These are phyloP conservation scores for Puccinia horiana DNA, from an alignment of 1,284 basidiomycete genomes.

Conservation along the genomic window DNA sequence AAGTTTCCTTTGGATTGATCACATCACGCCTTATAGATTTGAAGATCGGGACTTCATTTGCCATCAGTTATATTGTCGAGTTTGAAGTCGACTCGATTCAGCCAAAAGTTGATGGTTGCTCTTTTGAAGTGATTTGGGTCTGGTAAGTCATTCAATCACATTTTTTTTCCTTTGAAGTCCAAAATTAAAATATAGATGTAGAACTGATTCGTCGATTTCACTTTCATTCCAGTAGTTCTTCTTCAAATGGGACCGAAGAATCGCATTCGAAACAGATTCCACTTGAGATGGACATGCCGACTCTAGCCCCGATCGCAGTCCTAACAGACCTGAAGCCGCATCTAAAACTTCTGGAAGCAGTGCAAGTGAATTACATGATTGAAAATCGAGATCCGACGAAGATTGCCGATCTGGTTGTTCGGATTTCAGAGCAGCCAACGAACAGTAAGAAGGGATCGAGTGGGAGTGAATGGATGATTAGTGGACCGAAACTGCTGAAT, in stretches of 20 bases:
- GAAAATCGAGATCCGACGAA: slow-evolving; percentile 13
- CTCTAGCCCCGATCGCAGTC: not conserved
- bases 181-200: not conserved
- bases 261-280: slow-evolving; percentile 2
- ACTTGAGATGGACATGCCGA: not conserved
- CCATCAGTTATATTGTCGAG: slow-evolving; percentile 37
- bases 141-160: slow-evolving; percentile 22
- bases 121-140: slow-evolving; percentile 23
- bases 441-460: slow-evolving; percentile 6
- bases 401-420: not conserved
- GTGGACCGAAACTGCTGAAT: slow-evolving; percentile 12
- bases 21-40: not conserved
- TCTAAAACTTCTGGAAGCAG: not conserved
- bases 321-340: slow-evolving; percentile 19
- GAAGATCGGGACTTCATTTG: slow-evolving; percentile 13
- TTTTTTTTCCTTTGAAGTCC: not conserved
- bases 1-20: not conserved
- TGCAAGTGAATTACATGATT: slow-evolving; percentile 5
- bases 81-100: not conserved
- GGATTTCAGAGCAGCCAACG: not conserved
- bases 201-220: not conserved
- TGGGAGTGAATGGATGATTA: slow-evolving; percentile 5
- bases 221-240: not conserved
- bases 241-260: not conserved
- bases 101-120: not conserved